phyloP scores from a whole-genome alignment of 1,139 yeast genomes.

The Scheffersomyces segobiensis region DNA sequence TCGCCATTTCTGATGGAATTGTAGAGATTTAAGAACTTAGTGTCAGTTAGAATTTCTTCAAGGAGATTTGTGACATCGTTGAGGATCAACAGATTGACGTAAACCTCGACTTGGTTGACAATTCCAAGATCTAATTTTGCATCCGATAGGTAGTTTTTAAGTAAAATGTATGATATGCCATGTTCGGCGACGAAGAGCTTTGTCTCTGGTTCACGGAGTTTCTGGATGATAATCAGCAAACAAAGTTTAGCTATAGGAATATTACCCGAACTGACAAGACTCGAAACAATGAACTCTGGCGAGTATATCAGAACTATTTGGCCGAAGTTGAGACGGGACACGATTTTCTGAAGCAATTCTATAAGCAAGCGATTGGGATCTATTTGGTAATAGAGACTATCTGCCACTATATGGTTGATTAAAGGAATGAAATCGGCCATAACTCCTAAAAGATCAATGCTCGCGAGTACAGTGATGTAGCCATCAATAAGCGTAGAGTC shows the following conservation, averaged over 20 bases:
- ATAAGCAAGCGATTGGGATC: slow-evolving; percentile 24
- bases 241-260: slow-evolving; percentile 15
- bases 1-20: slow-evolving; percentile 3
- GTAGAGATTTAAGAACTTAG: slow-evolving; percentile 6
- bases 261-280: slow-evolving; percentile 4
- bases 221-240: slow-evolving; percentile 19
- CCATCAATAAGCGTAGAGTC: not conserved
- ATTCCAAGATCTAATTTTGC: slow-evolving; percentile 10
- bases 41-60: slow-evolving; percentile 7
- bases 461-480: not conserved
- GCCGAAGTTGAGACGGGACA: slow-evolving; percentile 17
- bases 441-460: not conserved
- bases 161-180: slow-evolving; percentile 8
- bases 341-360: slow-evolving; percentile 22
- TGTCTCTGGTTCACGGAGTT: slow-evolving; percentile 17
- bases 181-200: slow-evolving; percentile 14
- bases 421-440: not conserved
- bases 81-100: slow-evolving; percentile 9
- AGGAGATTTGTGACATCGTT: slow-evolving; percentile 5
- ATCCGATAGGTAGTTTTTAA: slow-evolving; percentile 10
- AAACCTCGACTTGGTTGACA: slow-evolving; percentile 21
- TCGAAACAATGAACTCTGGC: slow-evolving; percentile 18
- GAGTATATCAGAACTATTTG: slow-evolving; percentile 23
- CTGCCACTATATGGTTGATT: slow-evolving; percentile 2
- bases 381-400: slow-evolving; percentile 13